Evolutionary conservation across 2,329 filamentous ascomycete species (phyloP).

Genomic region (Kalaharituber pfeilii): DNA sequence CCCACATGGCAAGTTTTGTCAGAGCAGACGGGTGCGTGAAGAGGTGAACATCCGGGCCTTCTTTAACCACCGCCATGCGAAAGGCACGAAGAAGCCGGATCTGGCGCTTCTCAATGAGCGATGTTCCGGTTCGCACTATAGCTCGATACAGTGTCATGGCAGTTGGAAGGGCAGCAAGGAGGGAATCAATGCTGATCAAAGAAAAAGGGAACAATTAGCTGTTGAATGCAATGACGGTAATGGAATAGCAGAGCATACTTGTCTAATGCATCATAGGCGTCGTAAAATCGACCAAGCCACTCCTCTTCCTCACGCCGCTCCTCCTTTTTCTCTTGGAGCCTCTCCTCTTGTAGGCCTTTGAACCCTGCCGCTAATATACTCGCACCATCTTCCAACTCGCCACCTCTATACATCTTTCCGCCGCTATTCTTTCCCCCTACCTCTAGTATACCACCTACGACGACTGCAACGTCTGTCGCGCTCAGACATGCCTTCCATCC

Average conservation of each 20-base stretch:
- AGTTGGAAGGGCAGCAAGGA: constrained; percentile 58
- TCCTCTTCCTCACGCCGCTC: constrained; percentile 37
- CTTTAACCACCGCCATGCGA: constrained; percentile 87
- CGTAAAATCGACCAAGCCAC: constrained; percentile 52
- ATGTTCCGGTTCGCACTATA: constrained; percentile 82
- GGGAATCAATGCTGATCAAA: constrained; percentile 47
- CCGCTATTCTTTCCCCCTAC: constrained; percentile 44
- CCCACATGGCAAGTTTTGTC: constrained; percentile 85
- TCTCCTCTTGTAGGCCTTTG: constrained; percentile 31
- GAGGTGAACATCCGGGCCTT: constrained; percentile 75
- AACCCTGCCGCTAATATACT: constrained; percentile 13
- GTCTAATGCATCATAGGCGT: constrained; percentile 54
- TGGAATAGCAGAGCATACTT: constrained; percentile 34
- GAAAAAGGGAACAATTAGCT: constrained; percentile 37
- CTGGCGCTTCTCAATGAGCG: constrained; percentile 79
- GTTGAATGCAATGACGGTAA: constrained; percentile 23
- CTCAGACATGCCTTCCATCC: constrained; percentile 91
- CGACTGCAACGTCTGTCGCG: constrained; percentile 83
- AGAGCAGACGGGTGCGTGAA: constrained; percentile 87
- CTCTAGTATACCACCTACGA: constrained; percentile 81
- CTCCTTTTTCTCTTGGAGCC: constrained; percentile 30
- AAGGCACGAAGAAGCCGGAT: constrained; percentile 86
- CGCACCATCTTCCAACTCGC: neutral
- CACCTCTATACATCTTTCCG: neutral
- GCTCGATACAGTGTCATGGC: constrained; percentile 82